Conservation (phyloP, 139 green algal species). For the Coelastrella sp. region DNA sequence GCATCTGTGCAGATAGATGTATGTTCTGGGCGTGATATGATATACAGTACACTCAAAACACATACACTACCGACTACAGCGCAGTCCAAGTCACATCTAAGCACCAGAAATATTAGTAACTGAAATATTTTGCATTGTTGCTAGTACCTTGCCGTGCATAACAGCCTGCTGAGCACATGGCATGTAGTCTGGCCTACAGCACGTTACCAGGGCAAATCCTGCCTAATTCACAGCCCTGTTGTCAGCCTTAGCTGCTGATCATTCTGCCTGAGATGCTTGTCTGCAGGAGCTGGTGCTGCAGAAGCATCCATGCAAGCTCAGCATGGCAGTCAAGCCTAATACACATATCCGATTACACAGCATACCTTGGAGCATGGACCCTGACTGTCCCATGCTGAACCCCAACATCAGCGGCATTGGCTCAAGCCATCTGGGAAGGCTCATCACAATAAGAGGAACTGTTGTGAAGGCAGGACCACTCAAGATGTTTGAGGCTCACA, state of each 20-base stretch:
- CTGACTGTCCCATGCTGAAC: not conserved
- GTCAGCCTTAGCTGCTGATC: not conserved
- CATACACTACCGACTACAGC: too few relatives aligned
- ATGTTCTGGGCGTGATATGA: too few relatives aligned
- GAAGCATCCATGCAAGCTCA: constrained; percentile 13
- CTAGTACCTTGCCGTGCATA: too few relatives aligned
- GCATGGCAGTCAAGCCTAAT: constrained; percentile 53
- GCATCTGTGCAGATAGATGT: too few relatives aligned
- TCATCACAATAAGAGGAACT: constrained; percentile 82
- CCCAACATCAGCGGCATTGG: constrained; percentile 64
- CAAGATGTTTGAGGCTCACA: constrained; percentile 78
- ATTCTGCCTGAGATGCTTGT: not conserved
- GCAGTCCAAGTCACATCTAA: too few relatives aligned
- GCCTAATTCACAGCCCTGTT: too few relatives aligned
- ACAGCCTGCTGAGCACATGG: too few relatives aligned
- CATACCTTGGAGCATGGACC: constrained; percentile 59
- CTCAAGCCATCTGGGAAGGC: constrained; percentile 63
- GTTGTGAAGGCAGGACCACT: constrained; percentile 78
- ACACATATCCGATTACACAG: constrained; percentile 68
- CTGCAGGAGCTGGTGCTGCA: constrained; percentile 23
- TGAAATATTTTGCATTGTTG: too few relatives aligned
- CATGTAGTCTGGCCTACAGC: too few relatives aligned
- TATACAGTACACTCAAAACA: too few relatives aligned
- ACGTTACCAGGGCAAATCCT: too few relatives aligned
- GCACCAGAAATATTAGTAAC: too few relatives aligned